phyloP scores from a whole-genome alignment of 306 rosid species.

The Vigna reflexopilosa region DNA sequence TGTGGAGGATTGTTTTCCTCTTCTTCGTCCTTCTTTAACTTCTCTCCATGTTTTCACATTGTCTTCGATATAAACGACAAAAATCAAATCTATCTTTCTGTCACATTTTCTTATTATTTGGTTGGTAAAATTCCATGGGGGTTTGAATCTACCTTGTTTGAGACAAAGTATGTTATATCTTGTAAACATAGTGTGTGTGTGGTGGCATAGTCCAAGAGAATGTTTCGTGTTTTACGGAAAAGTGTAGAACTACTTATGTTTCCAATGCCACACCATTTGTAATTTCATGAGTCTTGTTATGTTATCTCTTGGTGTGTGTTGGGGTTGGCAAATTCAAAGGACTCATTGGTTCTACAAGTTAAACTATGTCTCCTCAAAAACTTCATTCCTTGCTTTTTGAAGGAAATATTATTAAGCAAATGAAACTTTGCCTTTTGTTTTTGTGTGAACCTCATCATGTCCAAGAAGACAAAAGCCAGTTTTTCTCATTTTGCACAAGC shows the following conservation, averaged over 20 bases:
- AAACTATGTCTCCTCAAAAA: constrained; percentile 35
- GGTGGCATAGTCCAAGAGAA: constrained; percentile 40
- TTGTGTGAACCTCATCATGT: constrained; percentile 41
- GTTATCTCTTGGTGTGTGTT: not conserved
- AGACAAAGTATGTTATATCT: constrained; percentile 15
- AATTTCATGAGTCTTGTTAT: constrained; percentile 7
- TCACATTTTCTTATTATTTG: not conserved
- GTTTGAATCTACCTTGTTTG: constrained; percentile 17
- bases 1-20: constrained; percentile 31
- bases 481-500: constrained; percentile 24
- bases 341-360: constrained; percentile 49
- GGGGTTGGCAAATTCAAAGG: constrained; percentile 39
- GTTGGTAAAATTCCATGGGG: constrained; percentile 1
- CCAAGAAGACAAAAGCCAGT: constrained; percentile 47
- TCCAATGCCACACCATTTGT: constrained; percentile 37
- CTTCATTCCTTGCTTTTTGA: constrained; percentile 37
- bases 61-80: constrained; percentile 17
- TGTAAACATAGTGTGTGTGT: constrained; percentile 10
- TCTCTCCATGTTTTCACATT: constrained; percentile 31
- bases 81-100: not conserved
- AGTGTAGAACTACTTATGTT: not conserved
- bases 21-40: constrained; percentile 18
- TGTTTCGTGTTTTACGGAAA: constrained; percentile 44
- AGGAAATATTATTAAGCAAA: constrained; percentile 39
- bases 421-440: constrained; percentile 44